A percentile compares a stretch with the other conserved stretches of the same genome.
phyloP scores from a whole-genome alignment of 164 flowering plant species.

The Cinnamomum chago region DNA sequence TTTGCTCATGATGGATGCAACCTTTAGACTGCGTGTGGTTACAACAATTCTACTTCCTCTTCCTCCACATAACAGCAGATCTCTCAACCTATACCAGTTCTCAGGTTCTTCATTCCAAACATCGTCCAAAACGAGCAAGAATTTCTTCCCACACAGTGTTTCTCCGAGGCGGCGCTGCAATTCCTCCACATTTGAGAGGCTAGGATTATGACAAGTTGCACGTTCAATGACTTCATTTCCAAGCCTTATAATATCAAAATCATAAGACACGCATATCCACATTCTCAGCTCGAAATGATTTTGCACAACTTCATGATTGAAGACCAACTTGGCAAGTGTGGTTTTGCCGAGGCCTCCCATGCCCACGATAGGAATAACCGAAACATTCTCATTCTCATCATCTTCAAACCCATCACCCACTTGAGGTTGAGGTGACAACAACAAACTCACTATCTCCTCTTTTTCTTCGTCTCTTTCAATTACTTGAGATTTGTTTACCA shows the following conservation, averaged over 20 bases:
- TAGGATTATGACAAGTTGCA: background rate
- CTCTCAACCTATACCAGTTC: constrained; percentile 4
- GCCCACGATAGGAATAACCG: constrained; percentile 7
- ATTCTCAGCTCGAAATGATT: background rate
- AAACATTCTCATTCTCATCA: too few species aligned
- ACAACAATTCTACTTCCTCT: constrained; percentile 4
- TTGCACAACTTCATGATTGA: background rate
- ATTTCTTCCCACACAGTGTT: background rate
- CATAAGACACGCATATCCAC: constrained; percentile 6
- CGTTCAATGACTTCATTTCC: background rate
- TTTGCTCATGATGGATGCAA: background rate
- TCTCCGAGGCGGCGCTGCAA: background rate
- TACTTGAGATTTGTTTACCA: background rate
- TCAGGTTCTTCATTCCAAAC: constrained; percentile 1
- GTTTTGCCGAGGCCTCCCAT: constrained; percentile 15
- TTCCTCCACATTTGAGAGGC: background rate
- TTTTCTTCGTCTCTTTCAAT: constrained; percentile 1
- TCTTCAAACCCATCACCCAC: background rate
- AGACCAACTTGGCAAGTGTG: constrained; percentile 3
- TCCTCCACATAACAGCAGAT: background rate
- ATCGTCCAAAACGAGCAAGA: constrained; percentile 12
- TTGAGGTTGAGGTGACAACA: too few species aligned
- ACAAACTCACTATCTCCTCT: background rate
- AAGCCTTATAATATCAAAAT: background rate
- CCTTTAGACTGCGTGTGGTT: background rate